These are phyloP conservation scores for Arabidopsis thaliana DNA, from an alignment of 345 rosid species.

Conservation along the genomic window TAIR10.1 NC_003070.9:2953501-2954000, in stretches of 20 bases:
- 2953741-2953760: slow-evolving; percentile 93
- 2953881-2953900: slow-evolving; percentile 92
- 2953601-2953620: slow-evolving; percentile 53
- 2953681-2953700: slow-evolving; percentile 70
- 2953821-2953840: slow-evolving; percentile 1
- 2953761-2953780: slow-evolving; percentile 56
- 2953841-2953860: slow-evolving; percentile 96
- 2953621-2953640: slow-evolving; percentile 67
- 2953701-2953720: slow-evolving; percentile 98
- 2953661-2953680: slow-evolving; percentile 74
- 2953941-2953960: slow-evolving; percentile 96
- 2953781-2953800: slow-evolving; percentile 16
- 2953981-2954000: background rate
- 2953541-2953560: slow-evolving; percentile 99
- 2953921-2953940: slow-evolving; percentile 99
- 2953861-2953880: slow-evolving; percentile 97
- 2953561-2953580: slow-evolving; percentile 95
- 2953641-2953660: slow-evolving; percentile 65
- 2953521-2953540: slow-evolving; percentile 82
- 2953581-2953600: slow-evolving; percentile 88
- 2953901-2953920: slow-evolving; percentile 91
- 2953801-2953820: slow-evolving; percentile 6
- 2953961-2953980: slow-evolving; percentile 76
- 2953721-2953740: slow-evolving; percentile 99
- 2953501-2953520: background rate